Evolutionary conservation across 148 eudicot genomes (phyloP), one percentile per base, ranked within the genome.

Genomic region (Nepenthes gracilis): DNA sequence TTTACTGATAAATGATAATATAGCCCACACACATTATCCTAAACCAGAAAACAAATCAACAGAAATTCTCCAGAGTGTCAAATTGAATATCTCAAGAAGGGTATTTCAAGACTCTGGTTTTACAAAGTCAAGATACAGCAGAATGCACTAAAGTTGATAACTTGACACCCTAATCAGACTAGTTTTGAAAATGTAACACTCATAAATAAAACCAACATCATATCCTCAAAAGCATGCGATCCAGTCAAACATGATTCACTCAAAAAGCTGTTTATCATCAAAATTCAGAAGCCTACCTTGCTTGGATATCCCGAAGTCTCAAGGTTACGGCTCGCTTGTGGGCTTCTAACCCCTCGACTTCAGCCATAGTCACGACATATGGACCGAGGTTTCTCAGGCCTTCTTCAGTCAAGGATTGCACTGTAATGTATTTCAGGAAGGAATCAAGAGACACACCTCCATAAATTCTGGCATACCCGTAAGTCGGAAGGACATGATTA

Each of bases 401-500:
- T 72, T 89, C 97, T 69, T 94, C 95, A 2, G 99, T 89, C 76
- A 94, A 70, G 14, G 99, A 84, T 76, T 94, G 99, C 53, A 94
- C 79, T 1, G 99, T 94, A 43, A 94, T 94, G 75, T 89, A 85
- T 71, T 94, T 94, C 62, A 84, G 86, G 75, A 94, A 94, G 8
- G 99, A 94, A 75, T 86, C 92, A 11, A 89, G 79, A 61, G 90
- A 94, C 54, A 94, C 99, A 2, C 99, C 99, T 60, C 99, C 68
- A 14, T 94, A 94, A 95, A 94, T 94, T 12, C 92, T 71, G 35
- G 99, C 97, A 67, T 94, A 94, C 15, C 99, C 97, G 32, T 94
- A 94, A 59, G 99, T 94, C 34, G 99, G 99, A 63, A 94, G 97
- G 52, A 94, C 99, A 52, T 93, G 99, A 66, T 88, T 93, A 40